Base-by-base conservation (phyloP, 768 basidiomycete species). In the Gelatoporia subvermispora region DNA sequence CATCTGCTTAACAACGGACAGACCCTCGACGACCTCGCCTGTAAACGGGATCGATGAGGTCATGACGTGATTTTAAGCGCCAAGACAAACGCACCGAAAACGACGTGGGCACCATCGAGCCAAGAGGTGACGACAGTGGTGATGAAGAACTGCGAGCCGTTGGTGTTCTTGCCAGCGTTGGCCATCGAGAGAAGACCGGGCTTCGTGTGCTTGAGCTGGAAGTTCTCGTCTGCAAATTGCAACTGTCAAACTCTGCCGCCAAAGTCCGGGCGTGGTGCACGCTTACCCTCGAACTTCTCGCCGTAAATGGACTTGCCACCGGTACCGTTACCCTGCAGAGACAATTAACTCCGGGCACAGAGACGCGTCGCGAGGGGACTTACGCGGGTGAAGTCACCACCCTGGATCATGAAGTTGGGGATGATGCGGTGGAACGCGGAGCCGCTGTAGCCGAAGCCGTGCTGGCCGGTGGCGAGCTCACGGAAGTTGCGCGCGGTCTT, bases 71-170 rank as follows among this genome's bases (percentile, higher is more conserved):
- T 13, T 31, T 11, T 36, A 28, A 10, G 4, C 10, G 15, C 13
- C 21, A 15, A 25, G 10, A 45, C 1, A 20, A 34, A 46, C 63
- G 40, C 58, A 81, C 92, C 93, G 60, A 95, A 93, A 41, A 94
- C 91, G 67, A 91, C 86, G 67, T 92, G 85, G 48, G 75, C 77
- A 49, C 84, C 85, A 63, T 93, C 88, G 50, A 93, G 80, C 88
- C 88, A 91, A 34, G 72, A 68, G 3, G 88, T 88, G 28, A 70
- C 67, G 48, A 82, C 83, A 35, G 90, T 93, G 54, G 88, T 91
- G 72, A 94, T 82, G 76, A 95, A 93, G 79, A 94, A 93, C 66
- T 92, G 86, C 16, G 87, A 90, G 36, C 90, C 87, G 52, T 88
- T 89, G 42, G 87, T 88, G 69, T 86, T 78, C 8, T 72, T 72